Percentiles rank a stretch among this genome's conserved stretches.
Conservation (phyloP, 352 stramenopile genomes). For the Phytophthora syringae region DNA sequence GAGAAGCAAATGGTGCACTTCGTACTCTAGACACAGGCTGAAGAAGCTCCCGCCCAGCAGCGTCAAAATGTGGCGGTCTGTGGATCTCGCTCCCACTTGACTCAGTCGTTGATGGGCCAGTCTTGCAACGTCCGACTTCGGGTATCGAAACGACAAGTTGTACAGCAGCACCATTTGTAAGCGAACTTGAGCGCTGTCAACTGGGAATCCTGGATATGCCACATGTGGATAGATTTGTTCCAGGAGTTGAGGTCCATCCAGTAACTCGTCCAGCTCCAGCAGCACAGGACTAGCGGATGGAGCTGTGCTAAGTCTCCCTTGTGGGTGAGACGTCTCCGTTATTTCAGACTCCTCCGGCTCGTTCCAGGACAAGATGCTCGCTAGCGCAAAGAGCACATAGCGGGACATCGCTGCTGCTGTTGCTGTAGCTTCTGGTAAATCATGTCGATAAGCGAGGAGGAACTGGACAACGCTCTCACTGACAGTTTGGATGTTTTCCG, state of each 20-base stretch:
- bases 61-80: constrained; percentile 31
- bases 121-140: constrained; percentile 54
- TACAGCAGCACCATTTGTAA: constrained; percentile 76
- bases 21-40: constrained; percentile 71
- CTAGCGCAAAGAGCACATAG: constrained; percentile 69
- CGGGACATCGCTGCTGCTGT: constrained; percentile 41
- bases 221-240: constrained; percentile 61
- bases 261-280: constrained; percentile 47
- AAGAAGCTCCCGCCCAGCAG: constrained; percentile 65
- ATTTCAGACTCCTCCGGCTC: constrained; percentile 32
- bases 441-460: constrained; percentile 55
- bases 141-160: constrained; percentile 79
- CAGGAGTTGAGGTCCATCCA: constrained; percentile 55
- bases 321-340: not conserved
- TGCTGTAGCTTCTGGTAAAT: constrained; percentile 1
- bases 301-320: constrained; percentile 1
- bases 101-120: constrained; percentile 45
- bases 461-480: constrained; percentile 60
- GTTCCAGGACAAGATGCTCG: constrained; percentile 70
- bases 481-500: constrained; percentile 51
- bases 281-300: constrained; percentile 5
- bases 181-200: constrained; percentile 53
- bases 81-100: constrained; percentile 34
- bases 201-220: constrained; percentile 38
- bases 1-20: constrained; percentile 54